These are phyloP conservation scores for Fusarium torulosum DNA, from an alignment of 2,329 filamentous ascomycete genomes.

Conservation along the genomic window DNA sequence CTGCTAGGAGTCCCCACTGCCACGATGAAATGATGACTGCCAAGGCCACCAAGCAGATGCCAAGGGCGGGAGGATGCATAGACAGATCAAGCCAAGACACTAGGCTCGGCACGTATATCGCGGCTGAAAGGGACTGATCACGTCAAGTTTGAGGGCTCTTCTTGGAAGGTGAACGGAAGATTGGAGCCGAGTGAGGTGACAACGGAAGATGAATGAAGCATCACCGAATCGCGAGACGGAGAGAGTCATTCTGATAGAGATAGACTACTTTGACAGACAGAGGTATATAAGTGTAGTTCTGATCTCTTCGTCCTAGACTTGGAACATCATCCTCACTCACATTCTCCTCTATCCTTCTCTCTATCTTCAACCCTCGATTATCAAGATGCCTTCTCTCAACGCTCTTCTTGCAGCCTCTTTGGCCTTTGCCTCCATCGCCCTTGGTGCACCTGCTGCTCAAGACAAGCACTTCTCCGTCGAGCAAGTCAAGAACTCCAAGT, in stretches of 20 bases:
- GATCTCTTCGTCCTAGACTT: neutral
- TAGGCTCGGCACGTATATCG: conserved; percentile 6
- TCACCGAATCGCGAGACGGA: neutral
- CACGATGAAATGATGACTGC: neutral
- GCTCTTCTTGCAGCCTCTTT: conserved; percentile 37
- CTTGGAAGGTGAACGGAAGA: conserved; percentile 27
- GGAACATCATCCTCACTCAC: conserved; percentile 8
- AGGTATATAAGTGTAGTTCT: neutral
- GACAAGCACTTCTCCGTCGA: conserved; percentile 49
- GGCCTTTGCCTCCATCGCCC: conserved; percentile 38
- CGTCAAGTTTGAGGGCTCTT: conserved; percentile 5
- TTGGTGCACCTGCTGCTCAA: conserved; percentile 29
- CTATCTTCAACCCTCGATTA: neutral
- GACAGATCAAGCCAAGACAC: conserved; percentile 11
- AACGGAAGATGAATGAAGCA: conserved; percentile 8
- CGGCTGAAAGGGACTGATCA: conserved; percentile 4
- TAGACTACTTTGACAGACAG: neutral
- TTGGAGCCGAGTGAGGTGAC: conserved; percentile 19
- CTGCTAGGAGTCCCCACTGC: neutral
- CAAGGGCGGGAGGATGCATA: conserved; percentile 34
- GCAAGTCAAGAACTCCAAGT: conserved; percentile 55
- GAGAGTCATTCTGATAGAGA: neutral
- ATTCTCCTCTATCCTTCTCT: neutral
- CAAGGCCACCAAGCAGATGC: conserved; percentile 30
- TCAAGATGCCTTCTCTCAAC: conserved; percentile 27